Evolutionary conservation across 768 basidiomycete species (phyloP), one percentile per base, ranked within the genome.

Genomic region (Russula sp.): DNA sequence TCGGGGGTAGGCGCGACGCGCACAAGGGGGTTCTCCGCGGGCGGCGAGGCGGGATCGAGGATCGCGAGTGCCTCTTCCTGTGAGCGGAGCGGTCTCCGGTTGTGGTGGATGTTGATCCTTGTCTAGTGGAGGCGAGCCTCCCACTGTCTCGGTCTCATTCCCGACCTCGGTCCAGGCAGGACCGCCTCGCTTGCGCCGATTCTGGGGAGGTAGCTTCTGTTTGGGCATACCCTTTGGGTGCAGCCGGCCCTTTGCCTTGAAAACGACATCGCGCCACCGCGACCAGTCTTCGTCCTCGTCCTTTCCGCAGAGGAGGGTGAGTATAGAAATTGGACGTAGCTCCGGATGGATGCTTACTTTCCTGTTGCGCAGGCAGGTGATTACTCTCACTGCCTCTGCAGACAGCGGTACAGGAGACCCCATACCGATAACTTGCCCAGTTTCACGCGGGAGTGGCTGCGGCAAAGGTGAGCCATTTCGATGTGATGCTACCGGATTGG

Each of bases 281-380:
- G 89, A 83, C 88, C 87, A 92, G 67, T 94, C 91, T 70, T 95
- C 92, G 59, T 84, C 81, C 74, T 90, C 87, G 69, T 95, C 92
- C 87, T 90, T 60, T 47, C 22, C 20, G 35, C 7, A 2, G 35
- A 53, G 35, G 49, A n/a, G 50, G 8, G 34, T 2, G n/a, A 45
- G 18, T 25, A n/a, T 50, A 57, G 38, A 34, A 54, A 46, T 25
- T 25, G 38, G 39, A 20, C 25, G 11, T 7, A 16, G n/a, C 16
- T 29, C 13, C 11, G 13, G 8, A 20, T 29, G 58, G 14, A 20
- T 29, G 58, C 76, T 16, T 54, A 88, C 88, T 81, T 93, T 93
- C 84, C 86, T 85, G 67, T 90, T 91, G 58, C 93, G 80, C 59
- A 95, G 72, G 25, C 81, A 77, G 13, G 83, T 87, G 69, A 95